Evolutionary conservation across 176 grass and related monocot species (phyloP).

Genomic region (Aechmea fasciata): DNA sequence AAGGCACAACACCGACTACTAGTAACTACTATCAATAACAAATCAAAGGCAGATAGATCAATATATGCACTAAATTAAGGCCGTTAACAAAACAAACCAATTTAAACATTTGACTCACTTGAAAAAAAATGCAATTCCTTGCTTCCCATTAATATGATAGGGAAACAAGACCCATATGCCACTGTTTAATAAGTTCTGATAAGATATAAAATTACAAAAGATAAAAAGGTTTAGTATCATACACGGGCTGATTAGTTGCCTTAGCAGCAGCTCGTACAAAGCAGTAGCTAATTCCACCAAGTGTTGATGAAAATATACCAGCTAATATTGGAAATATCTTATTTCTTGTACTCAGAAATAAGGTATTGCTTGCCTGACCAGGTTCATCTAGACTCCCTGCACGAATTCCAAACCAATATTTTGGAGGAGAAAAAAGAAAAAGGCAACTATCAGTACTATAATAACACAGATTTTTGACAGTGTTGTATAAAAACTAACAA

Average conservation of each 20-base stretch:
- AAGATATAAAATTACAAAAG: not conserved
- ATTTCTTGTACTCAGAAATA: not conserved
- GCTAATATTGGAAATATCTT: slow-evolving; percentile 4
- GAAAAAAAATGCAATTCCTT: not conserved
- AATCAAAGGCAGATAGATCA: not conserved
- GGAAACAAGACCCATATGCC: too few species aligned
- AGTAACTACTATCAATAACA: not conserved
- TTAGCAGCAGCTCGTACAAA: slow-evolving; percentile 11
- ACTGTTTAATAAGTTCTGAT: not conserved
- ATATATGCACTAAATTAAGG: not conserved
- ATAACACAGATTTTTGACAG: not conserved
- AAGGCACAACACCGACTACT: not conserved
- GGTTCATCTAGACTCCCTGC: slow-evolving; percentile 8
- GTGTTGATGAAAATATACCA: slow-evolving; percentile 15
- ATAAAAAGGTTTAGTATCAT: not conserved
- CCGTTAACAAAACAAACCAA: not conserved
- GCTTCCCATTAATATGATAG: too few species aligned
- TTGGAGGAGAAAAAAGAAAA: not conserved
- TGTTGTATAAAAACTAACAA: not conserved
- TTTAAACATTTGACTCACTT: not conserved
- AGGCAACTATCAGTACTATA: not conserved
- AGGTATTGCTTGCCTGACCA: not conserved
- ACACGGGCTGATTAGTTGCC: slow-evolving; percentile 20
- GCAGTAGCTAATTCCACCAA: slow-evolving; percentile 23
- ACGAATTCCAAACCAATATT: slow-evolving; percentile 2